Conservation (phyloP, 441 rosid species). For the Sinapis alba region DNA sequence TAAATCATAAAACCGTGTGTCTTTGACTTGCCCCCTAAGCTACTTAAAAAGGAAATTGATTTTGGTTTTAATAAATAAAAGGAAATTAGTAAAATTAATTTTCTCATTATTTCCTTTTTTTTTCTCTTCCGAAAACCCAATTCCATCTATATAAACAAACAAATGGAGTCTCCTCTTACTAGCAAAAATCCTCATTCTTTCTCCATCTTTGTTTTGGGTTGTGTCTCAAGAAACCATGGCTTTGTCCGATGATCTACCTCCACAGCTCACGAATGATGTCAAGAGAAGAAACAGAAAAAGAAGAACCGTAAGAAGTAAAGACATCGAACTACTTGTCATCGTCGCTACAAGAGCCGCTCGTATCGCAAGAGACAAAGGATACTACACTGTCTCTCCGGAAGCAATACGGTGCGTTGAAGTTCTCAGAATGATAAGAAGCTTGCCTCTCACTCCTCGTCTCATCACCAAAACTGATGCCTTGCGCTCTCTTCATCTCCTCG, state of each 20-base stretch:
- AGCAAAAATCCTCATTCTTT: background rate
- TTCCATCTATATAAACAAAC: background rate
- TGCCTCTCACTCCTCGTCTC: slow-evolving; percentile 16
- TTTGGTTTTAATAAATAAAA: background rate
- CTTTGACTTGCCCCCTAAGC: background rate
- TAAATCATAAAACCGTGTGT: background rate
- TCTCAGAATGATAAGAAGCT: slow-evolving; percentile 18
- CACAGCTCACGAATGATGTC: background rate
- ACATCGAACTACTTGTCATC: background rate
- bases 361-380: slow-evolving; percentile 28
- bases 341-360: slow-evolving; percentile 11
- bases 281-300: slow-evolving; percentile 4
- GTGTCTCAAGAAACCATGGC: background rate
- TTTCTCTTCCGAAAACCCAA: background rate
- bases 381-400: slow-evolving; percentile 29
- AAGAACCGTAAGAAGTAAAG: background rate
- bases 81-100: background rate
- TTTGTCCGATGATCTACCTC: slow-evolving; percentile 18
- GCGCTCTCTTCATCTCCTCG: background rate
- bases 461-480: background rate
- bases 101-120: background rate
- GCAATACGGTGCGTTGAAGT: slow-evolving; percentile 7
- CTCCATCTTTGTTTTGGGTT: background rate
- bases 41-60: background rate
- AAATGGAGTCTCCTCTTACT: background rate